Base-by-base conservation (phyloP, 164 flowering plant species). In the Stephania cephalantha region DNA sequence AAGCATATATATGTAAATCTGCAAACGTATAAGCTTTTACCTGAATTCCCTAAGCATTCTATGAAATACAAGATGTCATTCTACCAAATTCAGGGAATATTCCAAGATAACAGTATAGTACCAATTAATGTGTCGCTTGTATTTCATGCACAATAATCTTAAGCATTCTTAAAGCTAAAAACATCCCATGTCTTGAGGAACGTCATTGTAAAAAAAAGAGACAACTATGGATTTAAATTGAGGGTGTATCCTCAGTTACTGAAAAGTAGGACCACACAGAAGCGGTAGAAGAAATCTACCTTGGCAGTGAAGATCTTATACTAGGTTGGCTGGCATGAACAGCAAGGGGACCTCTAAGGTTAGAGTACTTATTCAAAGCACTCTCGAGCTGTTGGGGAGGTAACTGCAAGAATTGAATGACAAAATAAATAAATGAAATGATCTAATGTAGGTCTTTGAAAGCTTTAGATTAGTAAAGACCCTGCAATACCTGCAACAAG, bases 311-410 rank as follows among this genome's bases (percentile, higher is more conserved):
- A 70, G 86, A 66, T 77, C 76, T 89, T 65, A 85, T 61, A 77
- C 77, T 89, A 22, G 95, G 89, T 79, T 91, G 96, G 76, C 82
- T 85, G 10, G 94, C 95, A 84, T 83, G 86, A 61, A 90, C 83
- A 73, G 93, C 86, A 77, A 95, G 91, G 7, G 93, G 84, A 75
- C 83, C 84, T 85, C 94, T 87, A 72, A 93, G 94, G 79, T 83
- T 85, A 42, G 86, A 31, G 71, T 91, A 85, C 78, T 83, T 93
- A 78, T 84, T 91, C 68, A 95, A 79, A 82, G 93, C 88, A 82
- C 86, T 85, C 82, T 95, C 99, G 71, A 95, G 94, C 79, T 89
- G 99, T 29, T 86, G 91, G 17, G 98, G 80, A 52, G 99, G 99
- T 77, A 95, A 83, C 99, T 95, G 91, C 89, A 91, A 82, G 67